phyloP scores from a whole-genome alignment of 441 rosid genomes.

The Bocquillonia castaneifolia region DNA sequence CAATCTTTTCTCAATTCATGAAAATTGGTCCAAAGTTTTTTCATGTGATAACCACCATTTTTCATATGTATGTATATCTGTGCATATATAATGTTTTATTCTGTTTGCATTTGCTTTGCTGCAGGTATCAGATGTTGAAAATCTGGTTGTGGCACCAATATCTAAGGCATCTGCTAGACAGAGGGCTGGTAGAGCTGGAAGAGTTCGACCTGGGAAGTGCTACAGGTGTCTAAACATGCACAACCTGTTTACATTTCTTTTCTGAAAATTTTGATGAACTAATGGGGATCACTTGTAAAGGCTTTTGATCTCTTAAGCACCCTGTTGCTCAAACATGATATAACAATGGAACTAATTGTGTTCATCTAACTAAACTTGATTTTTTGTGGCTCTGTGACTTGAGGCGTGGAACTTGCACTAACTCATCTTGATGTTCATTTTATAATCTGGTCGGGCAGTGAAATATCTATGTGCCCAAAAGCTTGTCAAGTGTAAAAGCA shows the following conservation, averaged over 20 bases:
- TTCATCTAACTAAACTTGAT: neutral
- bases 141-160: conserved; percentile 89
- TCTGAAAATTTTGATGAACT: conserved; percentile 1
- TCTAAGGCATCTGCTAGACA: conserved; percentile 98
- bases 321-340: neutral
- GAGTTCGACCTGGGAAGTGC: conserved; percentile 97
- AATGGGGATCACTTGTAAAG: neutral
- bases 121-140: conserved; percentile 89
- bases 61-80: neutral
- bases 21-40: neutral
- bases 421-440: conserved; percentile 1
- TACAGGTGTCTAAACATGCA: conserved; percentile 51
- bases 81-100: neutral
- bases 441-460: neutral
- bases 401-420: neutral
- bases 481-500: neutral
- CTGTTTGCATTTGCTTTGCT: conserved; percentile 9
- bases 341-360: neutral
- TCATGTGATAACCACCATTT: neutral
- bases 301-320: neutral
- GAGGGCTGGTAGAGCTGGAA: conserved; percentile 97
- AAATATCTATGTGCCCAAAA: neutral
- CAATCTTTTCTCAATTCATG: neutral
- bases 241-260: neutral
- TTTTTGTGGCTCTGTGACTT: neutral